Conservation (phyloP, 2,329 filamentous ascomycete species). For the Aspergillus candidus region DNA sequence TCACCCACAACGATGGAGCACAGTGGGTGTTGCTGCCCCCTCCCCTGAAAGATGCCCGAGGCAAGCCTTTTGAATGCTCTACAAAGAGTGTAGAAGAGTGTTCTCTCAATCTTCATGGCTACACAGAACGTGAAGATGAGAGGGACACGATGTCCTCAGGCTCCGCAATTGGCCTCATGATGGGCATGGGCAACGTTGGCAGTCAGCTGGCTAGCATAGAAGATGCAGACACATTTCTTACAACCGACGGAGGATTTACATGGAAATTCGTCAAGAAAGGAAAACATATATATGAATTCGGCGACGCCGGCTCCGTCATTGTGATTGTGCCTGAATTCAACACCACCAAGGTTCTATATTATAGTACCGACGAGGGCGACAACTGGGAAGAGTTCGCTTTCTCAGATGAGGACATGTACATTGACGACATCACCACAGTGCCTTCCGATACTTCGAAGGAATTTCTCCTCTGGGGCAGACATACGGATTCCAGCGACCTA, state of each 20-base stretch:
- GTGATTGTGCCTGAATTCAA: slow-evolving; percentile 72
- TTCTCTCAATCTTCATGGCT: slow-evolving; percentile 87
- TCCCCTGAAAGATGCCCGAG: slow-evolving; percentile 64
- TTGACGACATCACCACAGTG: slow-evolving; percentile 79
- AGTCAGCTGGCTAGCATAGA: slow-evolving; percentile 58
- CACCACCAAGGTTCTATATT: slow-evolving; percentile 63
- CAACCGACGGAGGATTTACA: slow-evolving; percentile 77
- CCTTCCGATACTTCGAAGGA: slow-evolving; percentile 84
- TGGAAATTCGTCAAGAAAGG: slow-evolving; percentile 87
- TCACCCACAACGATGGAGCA: slow-evolving; percentile 93
- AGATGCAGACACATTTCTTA: slow-evolving; percentile 85
- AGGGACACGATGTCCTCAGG: slow-evolving; percentile 81
- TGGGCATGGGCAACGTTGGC: slow-evolving; percentile 89
- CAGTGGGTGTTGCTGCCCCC: slow-evolving; percentile 74
- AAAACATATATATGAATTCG: slow-evolving; percentile 86
- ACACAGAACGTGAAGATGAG: slow-evolving; percentile 80
- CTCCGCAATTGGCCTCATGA: slow-evolving; percentile 83
- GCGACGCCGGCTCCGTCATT: slow-evolving; percentile 88
- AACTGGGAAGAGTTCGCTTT: slow-evolving; percentile 76
- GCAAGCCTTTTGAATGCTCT: slow-evolving; percentile 65
- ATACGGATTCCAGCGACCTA: slow-evolving; percentile 47
- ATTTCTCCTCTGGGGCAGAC: slow-evolving; percentile 80
- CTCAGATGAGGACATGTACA: slow-evolving; percentile 60
- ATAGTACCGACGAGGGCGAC: slow-evolving; percentile 73
- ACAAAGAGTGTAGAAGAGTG: slow-evolving; percentile 58